Percentiles rank a stretch among this genome's conserved stretches.
These are phyloP conservation scores for Pezicula rhizophila DNA, from an alignment of 2,329 filamentous ascomycete species.

Conservation along the genomic window DNA sequence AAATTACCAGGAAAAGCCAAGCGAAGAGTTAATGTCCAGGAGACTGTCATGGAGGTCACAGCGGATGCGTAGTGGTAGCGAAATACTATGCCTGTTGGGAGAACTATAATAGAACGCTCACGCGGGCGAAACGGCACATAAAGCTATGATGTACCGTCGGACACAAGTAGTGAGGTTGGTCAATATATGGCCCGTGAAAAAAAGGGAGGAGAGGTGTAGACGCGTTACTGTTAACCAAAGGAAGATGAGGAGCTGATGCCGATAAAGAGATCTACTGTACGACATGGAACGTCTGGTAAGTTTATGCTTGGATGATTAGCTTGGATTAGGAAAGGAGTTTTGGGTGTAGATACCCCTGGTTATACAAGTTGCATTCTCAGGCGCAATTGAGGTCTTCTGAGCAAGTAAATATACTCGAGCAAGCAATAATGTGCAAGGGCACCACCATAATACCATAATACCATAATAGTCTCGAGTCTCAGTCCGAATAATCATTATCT, in stretches of 20 bases:
- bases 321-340: not conserved
- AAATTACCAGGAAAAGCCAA: constrained; percentile 21
- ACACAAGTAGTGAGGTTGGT: too few species aligned
- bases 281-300: not conserved
- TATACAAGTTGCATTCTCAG: not conserved
- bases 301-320: not conserved
- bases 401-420: not conserved
- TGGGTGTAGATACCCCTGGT: not conserved
- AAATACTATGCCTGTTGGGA: not conserved
- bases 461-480: not conserved
- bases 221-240: not conserved
- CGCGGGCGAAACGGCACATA: too few species aligned
- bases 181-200: not conserved
- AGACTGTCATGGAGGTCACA: constrained; percentile 20
- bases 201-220: not conserved
- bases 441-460: not conserved
- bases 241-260: not conserved
- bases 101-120: too few species aligned
- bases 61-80: constrained; percentile 16
- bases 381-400: not conserved
- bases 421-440: too few species aligned
- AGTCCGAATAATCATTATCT: too few species aligned
- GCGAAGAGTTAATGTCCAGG: constrained; percentile 17
- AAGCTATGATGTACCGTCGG: too few species aligned
- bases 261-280: too few species aligned